Evolutionary conservation across 2,329 filamentous ascomycete genomes (phyloP).

Genomic region (Paracoccidioides lutzii): DNA sequence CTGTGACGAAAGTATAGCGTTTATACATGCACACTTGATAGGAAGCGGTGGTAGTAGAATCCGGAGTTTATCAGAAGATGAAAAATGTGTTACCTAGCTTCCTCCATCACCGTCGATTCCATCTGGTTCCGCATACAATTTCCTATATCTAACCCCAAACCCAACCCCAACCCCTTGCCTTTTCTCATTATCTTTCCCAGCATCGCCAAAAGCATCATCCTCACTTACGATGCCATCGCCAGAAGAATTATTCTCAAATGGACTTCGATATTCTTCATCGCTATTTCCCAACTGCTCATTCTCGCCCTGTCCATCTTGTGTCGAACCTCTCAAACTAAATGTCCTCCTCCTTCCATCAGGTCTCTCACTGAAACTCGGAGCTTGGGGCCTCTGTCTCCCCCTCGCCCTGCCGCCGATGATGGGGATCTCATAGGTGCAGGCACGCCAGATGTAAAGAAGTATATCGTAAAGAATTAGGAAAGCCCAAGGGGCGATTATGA

Average conservation of each 20-base stretch:
- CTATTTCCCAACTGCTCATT: neutral
- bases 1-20: too few species aligned
- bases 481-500: constrained; percentile 52
- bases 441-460: constrained; percentile 48
- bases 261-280: neutral
- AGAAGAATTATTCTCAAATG: neutral
- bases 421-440: constrained; percentile 46
- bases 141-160: neutral
- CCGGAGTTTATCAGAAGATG: neutral
- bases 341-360: constrained; percentile 32
- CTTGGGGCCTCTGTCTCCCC: constrained; percentile 46
- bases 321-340: constrained; percentile 18
- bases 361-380: constrained; percentile 48
- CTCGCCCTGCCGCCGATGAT: constrained; percentile 48
- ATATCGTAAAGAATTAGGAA: constrained; percentile 52
- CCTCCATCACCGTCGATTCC: neutral
- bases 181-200: neutral
- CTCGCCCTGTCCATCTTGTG: neutral
- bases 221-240: neutral
- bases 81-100: neutral
- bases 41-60: neutral
- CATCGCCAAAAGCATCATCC: neutral
- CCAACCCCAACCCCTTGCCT: neutral
- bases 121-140: neutral
- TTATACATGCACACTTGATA: too few species aligned